Evolutionary conservation across 2,329 filamentous ascomycete species (phyloP).

Genomic region (Aureobasidium vineae): DNA sequence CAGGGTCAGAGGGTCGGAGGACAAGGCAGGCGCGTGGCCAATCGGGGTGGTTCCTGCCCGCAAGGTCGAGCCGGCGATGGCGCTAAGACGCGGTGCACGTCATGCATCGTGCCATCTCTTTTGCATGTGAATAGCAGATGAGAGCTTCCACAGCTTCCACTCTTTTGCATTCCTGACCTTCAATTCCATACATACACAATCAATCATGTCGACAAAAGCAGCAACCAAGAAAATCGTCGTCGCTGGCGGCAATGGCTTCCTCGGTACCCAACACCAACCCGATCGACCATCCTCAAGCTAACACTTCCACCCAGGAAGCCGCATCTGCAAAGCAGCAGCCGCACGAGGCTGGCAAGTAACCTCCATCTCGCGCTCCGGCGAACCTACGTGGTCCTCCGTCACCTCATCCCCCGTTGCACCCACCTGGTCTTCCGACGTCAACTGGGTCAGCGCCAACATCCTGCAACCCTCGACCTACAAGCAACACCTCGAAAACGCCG

Average conservation of each 20-base stretch:
- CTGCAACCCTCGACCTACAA: slow-evolving; percentile 78
- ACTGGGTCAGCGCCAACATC: slow-evolving; percentile 87
- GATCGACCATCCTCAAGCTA: not conserved
- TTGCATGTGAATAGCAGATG: slow-evolving; percentile 14
- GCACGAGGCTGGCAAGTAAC: slow-evolving; percentile 86
- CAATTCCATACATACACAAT: not conserved
- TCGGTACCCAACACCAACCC: slow-evolving; percentile 54
- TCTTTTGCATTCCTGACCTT: not conserved
- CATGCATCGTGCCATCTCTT: slow-evolving; percentile 9
- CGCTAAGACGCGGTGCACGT: slow-evolving; percentile 12
- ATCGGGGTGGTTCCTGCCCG: slow-evolving; percentile 21
- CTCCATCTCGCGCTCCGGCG: slow-evolving; percentile 91
- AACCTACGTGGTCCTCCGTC: slow-evolving; percentile 79
- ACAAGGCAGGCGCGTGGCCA: not conserved
- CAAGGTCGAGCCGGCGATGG: slow-evolving; percentile 10
- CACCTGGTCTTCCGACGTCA: slow-evolving; percentile 75
- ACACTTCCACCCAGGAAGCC: slow-evolving; percentile 48
- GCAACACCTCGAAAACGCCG: slow-evolving; percentile 69
- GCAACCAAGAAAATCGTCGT: slow-evolving; percentile 78
- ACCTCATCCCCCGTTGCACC: slow-evolving; percentile 70
- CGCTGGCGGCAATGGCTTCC: slow-evolving; percentile 89
- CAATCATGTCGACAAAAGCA: slow-evolving; percentile 43
- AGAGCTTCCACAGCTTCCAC: not conserved
- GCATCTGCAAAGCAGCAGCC: slow-evolving; percentile 89
- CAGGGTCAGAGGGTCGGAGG: slow-evolving; percentile 6